A percentile compares a stretch with the other conserved stretches of the same genome.
These are phyloP conservation scores for Gracilaria caudata DNA, from an alignment of 23 red algal genomes.

Conservation along the genomic window DNA sequence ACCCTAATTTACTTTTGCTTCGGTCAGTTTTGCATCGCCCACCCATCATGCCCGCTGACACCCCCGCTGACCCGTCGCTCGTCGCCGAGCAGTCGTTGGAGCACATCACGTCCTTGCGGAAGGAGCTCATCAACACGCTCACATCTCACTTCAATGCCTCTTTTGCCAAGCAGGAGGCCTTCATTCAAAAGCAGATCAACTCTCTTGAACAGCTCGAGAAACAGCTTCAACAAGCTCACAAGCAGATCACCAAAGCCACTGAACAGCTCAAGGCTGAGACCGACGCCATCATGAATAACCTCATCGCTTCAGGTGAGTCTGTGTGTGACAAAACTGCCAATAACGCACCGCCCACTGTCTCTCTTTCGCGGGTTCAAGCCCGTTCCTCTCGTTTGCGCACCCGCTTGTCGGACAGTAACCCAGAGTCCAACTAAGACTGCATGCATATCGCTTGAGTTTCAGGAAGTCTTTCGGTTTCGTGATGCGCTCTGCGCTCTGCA, in stretches of 20 bases:
- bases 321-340: not conserved
- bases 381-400: not conserved
- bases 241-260: not conserved
- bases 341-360: not conserved
- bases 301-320: not conserved
- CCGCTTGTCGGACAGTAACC: not conserved
- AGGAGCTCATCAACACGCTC: constrained; percentile 8
- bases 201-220: not conserved
- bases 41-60: not conserved
- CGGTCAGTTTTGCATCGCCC: not conserved
- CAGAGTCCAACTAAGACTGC: too few species aligned
- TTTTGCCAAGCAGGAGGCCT: not conserved
- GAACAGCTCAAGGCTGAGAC: not conserved
- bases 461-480: too few species aligned
- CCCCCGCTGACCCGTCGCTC: not conserved
- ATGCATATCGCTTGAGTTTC: too few species aligned
- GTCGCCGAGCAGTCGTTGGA: not conserved
- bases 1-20: not conserved
- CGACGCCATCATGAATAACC: not conserved
- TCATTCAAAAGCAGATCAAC: not conserved
- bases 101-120: not conserved
- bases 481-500: too few species aligned
- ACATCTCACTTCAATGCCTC: not conserved
- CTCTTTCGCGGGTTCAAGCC: not conserved
- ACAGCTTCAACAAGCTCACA: not conserved